phyloP scores from a whole-genome alignment of 805 yeast species.

The Maudiozyma serrabonitensis region DNA sequence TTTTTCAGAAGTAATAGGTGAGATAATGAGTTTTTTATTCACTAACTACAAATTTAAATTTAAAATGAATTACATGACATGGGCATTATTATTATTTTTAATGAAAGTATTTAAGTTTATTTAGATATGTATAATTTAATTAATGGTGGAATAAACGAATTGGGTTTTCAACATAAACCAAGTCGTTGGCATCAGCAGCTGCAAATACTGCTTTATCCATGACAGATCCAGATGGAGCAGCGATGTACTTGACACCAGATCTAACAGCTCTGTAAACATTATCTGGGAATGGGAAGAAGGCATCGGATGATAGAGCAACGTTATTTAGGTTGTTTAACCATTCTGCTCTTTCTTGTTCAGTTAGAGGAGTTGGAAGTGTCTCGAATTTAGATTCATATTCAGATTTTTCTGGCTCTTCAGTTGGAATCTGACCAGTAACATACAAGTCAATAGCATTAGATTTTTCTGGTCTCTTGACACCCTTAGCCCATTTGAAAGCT shows the following conservation, averaged over 20 bases:
- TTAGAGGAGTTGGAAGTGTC: constrained; percentile 70
- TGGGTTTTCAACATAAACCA: constrained; percentile 93
- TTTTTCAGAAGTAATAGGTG: too few relatives aligned
- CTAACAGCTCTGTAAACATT: constrained; percentile 94
- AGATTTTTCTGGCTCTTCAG: constrained; percentile 80
- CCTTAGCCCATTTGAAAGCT: constrained; percentile 94
- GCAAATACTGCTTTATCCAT: constrained; percentile 94
- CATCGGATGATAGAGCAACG: constrained; percentile 91
- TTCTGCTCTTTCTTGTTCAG: constrained; percentile 71
- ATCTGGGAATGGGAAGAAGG: constrained; percentile 99
- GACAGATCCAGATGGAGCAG: constrained; percentile 96
- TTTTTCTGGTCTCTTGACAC: constrained; percentile 96
- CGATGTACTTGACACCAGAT: constrained; percentile 89
- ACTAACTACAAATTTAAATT: background rate
- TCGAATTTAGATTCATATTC: constrained; percentile 88
- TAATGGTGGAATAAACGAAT: constrained; percentile 96
- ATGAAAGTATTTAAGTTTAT: background rate
- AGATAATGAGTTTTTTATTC: too few relatives aligned
- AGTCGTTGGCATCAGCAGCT: constrained; percentile 84
- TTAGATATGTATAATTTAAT: constrained; percentile 1
- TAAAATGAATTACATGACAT: background rate
- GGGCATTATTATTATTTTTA: background rate
- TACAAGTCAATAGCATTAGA: constrained; percentile 92
- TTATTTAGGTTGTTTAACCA: constrained; percentile 72
- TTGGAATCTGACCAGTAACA: constrained; percentile 87